Conservation (phyloP, 2,329 filamentous ascomycete species). For the Sporothrix euskadiensis region DNA sequence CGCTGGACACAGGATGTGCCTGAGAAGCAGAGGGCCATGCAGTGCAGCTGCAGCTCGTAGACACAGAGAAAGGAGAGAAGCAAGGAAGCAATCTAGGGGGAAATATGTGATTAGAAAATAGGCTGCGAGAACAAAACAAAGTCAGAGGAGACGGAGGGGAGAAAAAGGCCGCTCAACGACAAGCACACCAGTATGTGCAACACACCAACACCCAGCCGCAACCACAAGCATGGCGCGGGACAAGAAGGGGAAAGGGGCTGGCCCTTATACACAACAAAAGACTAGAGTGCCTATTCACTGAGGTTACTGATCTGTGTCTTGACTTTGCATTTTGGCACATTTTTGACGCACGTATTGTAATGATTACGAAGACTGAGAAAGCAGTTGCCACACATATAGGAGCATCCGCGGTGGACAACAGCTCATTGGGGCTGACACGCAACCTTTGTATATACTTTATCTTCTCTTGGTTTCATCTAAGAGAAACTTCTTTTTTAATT, state of each 20-base stretch:
- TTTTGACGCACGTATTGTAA: background rate
- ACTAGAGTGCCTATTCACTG: background rate
- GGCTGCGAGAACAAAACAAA: background rate
- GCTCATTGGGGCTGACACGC: background rate
- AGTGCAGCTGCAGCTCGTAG: slow-evolving; percentile 93
- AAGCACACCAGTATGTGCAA: background rate
- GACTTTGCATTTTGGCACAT: background rate
- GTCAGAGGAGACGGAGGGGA: background rate
- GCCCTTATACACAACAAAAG: background rate
- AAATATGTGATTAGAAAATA: background rate
- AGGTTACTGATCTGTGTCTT: background rate
- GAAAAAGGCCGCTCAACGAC: background rate
- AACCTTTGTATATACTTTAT: background rate
- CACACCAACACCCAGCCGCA: background rate
- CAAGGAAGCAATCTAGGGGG: background rate
- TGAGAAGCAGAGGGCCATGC: slow-evolving; percentile 72
- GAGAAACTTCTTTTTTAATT: background rate
- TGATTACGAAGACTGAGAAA: background rate
- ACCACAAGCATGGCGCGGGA: background rate
- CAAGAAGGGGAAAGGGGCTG: background rate
- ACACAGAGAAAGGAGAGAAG: slow-evolving; percentile 30
- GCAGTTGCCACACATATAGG: background rate
- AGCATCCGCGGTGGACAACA: background rate
- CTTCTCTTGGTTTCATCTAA: background rate
- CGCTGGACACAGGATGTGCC: slow-evolving; percentile 87